Conservation (phyloP, 495 filamentous ascomycete species). For the Penicillium fimorum region DNA sequence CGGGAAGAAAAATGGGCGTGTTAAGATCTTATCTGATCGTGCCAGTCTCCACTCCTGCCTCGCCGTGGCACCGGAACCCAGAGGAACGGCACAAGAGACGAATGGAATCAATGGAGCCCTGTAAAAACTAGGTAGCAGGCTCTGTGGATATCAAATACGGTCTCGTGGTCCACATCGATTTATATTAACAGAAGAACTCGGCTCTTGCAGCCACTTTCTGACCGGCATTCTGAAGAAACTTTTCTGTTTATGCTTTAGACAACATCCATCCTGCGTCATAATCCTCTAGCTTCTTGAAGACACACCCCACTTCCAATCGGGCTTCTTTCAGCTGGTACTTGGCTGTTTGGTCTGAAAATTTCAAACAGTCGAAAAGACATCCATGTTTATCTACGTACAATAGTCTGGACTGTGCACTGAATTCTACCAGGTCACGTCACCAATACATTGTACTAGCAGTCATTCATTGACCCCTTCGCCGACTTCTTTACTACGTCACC, state of each 20-base stretch:
- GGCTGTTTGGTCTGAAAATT: neutral
- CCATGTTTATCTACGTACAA: neutral
- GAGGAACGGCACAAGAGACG: constrained; percentile 11
- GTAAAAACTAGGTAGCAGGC: neutral
- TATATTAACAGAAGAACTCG: constrained; percentile 7
- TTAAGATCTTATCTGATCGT: constrained; percentile 34
- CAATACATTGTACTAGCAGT: neutral
- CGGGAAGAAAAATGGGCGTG: constrained; percentile 12
- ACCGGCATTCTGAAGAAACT: neutral
- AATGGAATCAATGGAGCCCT: constrained; percentile 9
- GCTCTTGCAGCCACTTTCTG: neutral
- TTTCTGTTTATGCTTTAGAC: neutral
- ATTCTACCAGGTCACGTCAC: neutral
- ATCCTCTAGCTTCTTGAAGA: neutral
- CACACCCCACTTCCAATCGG: neutral
- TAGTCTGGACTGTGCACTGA: neutral
- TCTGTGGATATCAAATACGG: constrained; percentile 16
- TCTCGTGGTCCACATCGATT: constrained; percentile 12
- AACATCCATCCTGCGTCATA: neutral
- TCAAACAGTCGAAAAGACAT: neutral
- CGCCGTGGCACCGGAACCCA: constrained; percentile 9
- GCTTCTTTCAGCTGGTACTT: neutral
- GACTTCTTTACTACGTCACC: constrained; percentile 47
- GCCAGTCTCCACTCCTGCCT: constrained; percentile 22
- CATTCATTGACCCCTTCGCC: constrained; percentile 43